Evolutionary conservation across 768 basidiomycete genomes (phyloP).

Genomic region (Xerocomellus chrysenteron): DNA sequence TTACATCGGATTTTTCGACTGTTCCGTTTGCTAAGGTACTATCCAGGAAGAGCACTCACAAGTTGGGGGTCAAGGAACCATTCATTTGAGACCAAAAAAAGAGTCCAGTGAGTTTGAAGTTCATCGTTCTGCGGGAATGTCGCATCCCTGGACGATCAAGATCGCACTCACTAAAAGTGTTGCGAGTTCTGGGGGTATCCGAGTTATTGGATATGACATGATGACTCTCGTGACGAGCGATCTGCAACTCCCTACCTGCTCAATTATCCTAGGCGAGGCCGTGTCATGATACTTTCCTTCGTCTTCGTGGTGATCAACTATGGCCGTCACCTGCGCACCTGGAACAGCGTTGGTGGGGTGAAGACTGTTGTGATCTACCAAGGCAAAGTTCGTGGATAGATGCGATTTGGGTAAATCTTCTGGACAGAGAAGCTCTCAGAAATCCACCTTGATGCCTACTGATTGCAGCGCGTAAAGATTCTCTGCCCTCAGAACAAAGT

Average conservation of each 20-base stretch:
- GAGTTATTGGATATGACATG: conserved; percentile 23
- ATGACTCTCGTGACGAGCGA: conserved; percentile 52
- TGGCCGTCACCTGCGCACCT: conserved; percentile 57
- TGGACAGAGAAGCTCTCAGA: conserved; percentile 60
- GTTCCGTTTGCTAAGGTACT: too few species aligned
- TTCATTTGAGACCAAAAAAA: too few species aligned
- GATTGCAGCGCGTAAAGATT: conserved; percentile 74
- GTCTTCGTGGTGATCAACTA: conserved; percentile 93
- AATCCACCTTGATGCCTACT: conserved; percentile 51
- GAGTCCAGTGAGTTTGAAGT: too few species aligned
- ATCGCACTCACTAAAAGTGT: conserved; percentile 79
- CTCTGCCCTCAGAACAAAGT: conserved; percentile 81
- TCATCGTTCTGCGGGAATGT: too few species aligned
- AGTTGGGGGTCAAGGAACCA: too few species aligned
- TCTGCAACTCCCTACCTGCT: conserved; percentile 75
- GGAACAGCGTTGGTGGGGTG: conserved; percentile 40
- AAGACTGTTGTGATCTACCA: conserved; percentile 92
- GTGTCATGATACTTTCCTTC: conserved; percentile 63
- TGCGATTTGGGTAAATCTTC: conserved; percentile 57
- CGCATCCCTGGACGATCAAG: conserved; percentile 49
- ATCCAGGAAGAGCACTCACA: too few species aligned
- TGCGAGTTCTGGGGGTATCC: conserved; percentile 60
- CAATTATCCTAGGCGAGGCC: conserved; percentile 66
- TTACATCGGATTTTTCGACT: too few species aligned
- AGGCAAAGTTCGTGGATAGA: conserved; percentile 56